Base-by-base conservation (phyloP, 2,329 filamentous ascomycete species). In the Phoma sp. region DNA sequence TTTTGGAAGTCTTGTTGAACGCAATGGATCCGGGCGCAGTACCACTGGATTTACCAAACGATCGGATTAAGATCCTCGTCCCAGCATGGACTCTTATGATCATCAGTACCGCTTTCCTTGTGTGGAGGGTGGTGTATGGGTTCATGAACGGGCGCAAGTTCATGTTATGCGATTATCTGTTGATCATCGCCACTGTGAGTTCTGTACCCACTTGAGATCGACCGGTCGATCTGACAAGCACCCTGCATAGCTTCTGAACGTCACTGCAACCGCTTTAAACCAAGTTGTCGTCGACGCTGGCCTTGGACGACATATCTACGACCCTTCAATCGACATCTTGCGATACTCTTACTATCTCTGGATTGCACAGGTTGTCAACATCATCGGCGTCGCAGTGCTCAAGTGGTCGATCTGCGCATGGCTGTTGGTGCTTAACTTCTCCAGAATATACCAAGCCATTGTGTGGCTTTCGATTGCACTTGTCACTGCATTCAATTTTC, bases 321-420 rank as follows among this genome's bases (percentile, higher is more conserved):
- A 68, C 33, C 66, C 66, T 3, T 58, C 64, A 9, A 43, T 59
- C 2, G 40, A 58, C 23, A 47, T 69, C 14, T 22, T 57, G 30
- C 47, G 46, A 11, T 69, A 68, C 40, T 55, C 53, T 2, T 66
- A 69, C 30, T 62, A 44, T 24, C 58, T 69, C 14, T 69, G 62
- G 64, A 58, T 69, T 33, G 52, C 52, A 29, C 66, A 67, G 35
- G 59, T 68, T 14, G 38, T 66, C 46, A 70, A 72, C 46, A 60
- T 70, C 29, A 55, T 69, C 7, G 68, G 61, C 11, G 61, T 72
- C 14, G 66, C 67, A n/a, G 52, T 68, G 7, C 47, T 72, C 7
- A 71, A 71, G 36, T 66, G 60, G 60, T 66, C 67, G 4, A 70
- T 71, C 7, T 70, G 69, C 41, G 61, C 67, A 2, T 71, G 67